Conservation (phyloP, 305 asterid genomes). For the Nicotiana rustica region DNA sequence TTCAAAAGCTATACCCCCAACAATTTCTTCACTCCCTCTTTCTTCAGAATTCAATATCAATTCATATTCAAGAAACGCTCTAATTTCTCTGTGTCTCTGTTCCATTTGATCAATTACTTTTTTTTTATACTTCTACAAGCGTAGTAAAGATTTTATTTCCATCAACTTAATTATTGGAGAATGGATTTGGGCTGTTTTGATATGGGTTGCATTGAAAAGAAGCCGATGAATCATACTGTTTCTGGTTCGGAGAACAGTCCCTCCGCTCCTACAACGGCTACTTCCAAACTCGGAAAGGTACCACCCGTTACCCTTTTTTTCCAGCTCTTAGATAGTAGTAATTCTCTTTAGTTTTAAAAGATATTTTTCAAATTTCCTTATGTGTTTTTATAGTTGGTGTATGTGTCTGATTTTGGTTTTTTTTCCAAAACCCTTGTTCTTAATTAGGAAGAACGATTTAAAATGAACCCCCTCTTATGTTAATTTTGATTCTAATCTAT, state of each 20-base stretch:
- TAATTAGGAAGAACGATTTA: neutral
- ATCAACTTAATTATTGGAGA: neutral
- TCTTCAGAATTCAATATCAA: slow-evolving; percentile 44
- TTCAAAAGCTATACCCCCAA: slow-evolving; percentile 30
- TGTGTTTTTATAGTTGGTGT: neutral
- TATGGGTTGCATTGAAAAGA: slow-evolving; percentile 76
- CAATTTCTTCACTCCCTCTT: slow-evolving; percentile 30
- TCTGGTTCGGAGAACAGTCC: slow-evolving; percentile 48
- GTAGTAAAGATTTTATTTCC: slow-evolving; percentile 20
- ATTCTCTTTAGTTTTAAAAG: neutral
- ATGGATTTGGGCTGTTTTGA: slow-evolving; percentile 95
- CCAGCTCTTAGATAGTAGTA: neutral
- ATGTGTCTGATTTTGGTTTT: neutral
- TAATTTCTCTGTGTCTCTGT: neutral
- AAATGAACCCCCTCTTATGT: neutral
- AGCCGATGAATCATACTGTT: slow-evolving; percentile 37
- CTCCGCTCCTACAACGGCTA: slow-evolving; percentile 55
- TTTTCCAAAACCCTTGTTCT: neutral
- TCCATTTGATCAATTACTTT: slow-evolving; percentile 28
- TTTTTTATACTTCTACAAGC: slow-evolving; percentile 34
- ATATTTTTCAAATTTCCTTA: neutral
- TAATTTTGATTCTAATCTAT: neutral
- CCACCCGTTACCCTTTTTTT: slow-evolving; percentile 29
- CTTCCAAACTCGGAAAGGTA: slow-evolving; percentile 75
- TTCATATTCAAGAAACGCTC: slow-evolving; percentile 28